A percentile compares a stretch with the other conserved stretches of the same genome.
Conservation (phyloP, 2,329 filamentous ascomycete genomes). For the Epichloe scottii region DNA sequence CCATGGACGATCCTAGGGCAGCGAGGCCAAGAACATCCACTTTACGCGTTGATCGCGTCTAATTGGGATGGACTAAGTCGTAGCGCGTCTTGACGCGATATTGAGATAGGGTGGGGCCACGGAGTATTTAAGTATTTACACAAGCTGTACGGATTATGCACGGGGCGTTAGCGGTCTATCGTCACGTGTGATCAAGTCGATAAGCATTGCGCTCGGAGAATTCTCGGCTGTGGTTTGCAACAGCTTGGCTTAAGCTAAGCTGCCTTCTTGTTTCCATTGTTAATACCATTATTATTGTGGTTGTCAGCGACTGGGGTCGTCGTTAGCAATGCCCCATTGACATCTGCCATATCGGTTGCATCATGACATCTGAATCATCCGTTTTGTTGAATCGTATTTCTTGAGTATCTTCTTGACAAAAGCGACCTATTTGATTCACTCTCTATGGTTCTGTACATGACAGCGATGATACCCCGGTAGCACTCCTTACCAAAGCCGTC, state of each 20-base stretch:
- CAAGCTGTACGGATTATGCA: too few species aligned
- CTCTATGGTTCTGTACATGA: not conserved
- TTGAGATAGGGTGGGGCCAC: not conserved
- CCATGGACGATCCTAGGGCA: not conserved
- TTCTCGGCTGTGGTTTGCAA: constrained; percentile 6
- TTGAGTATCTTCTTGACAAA: not conserved
- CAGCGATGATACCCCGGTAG: constrained; percentile 41
- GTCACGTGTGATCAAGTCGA: constrained; percentile 11
- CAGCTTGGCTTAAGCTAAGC: not conserved
- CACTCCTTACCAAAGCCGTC: constrained; percentile 17
- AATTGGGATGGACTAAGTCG: too few species aligned
- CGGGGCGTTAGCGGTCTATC: too few species aligned
- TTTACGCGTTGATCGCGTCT: constrained; percentile 12
- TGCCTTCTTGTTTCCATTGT: too few species aligned
- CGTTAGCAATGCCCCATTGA: not conserved
- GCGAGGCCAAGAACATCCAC: not conserved
- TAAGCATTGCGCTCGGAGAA: constrained; percentile 3
- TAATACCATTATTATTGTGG: constrained; percentile 6
- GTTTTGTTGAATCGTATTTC: not conserved
- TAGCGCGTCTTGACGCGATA: not conserved
- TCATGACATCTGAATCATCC: not conserved
- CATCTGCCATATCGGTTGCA: not conserved
- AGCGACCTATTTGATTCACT: not conserved
- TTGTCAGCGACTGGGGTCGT: constrained; percentile 3
- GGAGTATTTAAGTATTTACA: too few species aligned